Conservation (phyloP, 75 land plant genomes). For the Cryptomeria japonica region DNA sequence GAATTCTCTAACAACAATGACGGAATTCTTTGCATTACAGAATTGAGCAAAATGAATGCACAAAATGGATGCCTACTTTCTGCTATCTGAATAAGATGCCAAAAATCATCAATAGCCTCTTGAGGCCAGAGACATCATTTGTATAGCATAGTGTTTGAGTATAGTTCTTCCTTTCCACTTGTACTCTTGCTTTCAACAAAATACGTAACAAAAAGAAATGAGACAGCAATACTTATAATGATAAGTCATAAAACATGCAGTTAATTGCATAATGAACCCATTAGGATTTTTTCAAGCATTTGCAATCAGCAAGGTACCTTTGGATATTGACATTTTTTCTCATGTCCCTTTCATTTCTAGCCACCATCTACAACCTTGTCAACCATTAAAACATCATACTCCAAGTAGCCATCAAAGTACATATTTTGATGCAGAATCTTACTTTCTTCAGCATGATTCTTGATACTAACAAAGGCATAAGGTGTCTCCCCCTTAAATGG, state of each 20-base stretch:
- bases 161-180: background rate
- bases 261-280: constrained; percentile 19
- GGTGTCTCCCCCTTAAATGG: constrained; percentile 85
- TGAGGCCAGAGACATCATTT: constrained; percentile 17
- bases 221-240: constrained; percentile 55
- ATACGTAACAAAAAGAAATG: constrained; percentile 33
- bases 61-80: no score
- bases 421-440: no score
- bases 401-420: no score
- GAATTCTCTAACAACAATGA: no score
- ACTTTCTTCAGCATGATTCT: constrained; percentile 6
- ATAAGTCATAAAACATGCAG: constrained; percentile 50
- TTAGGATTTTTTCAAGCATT: constrained; percentile 21
- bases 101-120: no score
- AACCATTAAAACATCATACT: no score
- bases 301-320: constrained; percentile 9
- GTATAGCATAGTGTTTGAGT: background rate
- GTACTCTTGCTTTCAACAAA: constrained; percentile 41
- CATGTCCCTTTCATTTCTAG: no score
- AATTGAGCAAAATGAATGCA: no score
- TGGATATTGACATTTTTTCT: no score
- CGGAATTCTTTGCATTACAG: no score
- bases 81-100: no score
- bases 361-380: no score
- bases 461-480: constrained; percentile 69